These are phyloP conservation scores for Yarrowia yakushimensis DNA, from an alignment of 805 yeast genomes.

Conservation along the genomic window DNA sequence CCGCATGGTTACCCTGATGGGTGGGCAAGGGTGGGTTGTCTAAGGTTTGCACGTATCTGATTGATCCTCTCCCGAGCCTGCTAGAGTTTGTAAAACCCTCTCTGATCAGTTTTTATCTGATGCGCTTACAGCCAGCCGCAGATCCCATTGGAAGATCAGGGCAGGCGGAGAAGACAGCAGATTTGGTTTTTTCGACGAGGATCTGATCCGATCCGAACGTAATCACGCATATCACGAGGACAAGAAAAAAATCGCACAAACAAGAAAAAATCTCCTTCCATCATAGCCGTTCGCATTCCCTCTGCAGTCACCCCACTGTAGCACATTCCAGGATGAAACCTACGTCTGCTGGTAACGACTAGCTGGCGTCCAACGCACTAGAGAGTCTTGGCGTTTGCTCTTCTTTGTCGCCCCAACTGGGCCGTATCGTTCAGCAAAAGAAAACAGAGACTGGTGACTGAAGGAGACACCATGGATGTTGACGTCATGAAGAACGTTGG, in stretches of 20 bases:
- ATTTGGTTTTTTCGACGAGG: no score
- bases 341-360: not conserved
- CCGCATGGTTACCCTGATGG: not conserved
- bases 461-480: no score
- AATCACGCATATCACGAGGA: no score
- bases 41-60: not conserved
- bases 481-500: no score
- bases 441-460: no score
- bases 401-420: not conserved
- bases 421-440: not conserved
- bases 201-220: no score
- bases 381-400: not conserved
- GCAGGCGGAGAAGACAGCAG: no score
- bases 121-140: not conserved
- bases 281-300: no score
- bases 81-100: not conserved
- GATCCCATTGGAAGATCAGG: not conserved
- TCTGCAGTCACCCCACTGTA: not conserved
- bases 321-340: conserved; percentile 6
- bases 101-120: not conserved
- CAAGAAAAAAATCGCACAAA: no score
- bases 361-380: not conserved
- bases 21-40: no score
- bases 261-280: no score
- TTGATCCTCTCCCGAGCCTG: not conserved